A percentile compares a stretch with the other conserved stretches of the same genome.
Conservation (phyloP, 176 grass and related monocot genomes). For the Aegilops longissima region DNA sequence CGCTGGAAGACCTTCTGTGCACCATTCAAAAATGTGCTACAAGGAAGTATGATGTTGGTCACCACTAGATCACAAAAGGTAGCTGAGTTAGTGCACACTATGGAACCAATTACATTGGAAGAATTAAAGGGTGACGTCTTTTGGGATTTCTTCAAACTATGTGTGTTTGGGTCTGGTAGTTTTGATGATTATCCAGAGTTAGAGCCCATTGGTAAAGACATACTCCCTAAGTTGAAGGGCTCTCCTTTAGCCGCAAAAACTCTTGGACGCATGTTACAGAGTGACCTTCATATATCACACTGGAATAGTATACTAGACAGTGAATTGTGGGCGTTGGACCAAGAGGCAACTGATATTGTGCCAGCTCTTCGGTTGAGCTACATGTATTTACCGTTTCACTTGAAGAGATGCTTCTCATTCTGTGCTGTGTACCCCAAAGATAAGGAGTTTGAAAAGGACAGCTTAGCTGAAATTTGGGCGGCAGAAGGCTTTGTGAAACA, state of each 20-base stretch:
- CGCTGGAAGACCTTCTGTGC: slow-evolving; percentile 17
- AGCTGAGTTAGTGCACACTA: neutral
- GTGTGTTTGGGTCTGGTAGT: neutral
- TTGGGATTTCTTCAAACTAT: neutral
- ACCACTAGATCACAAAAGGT: slow-evolving; percentile 24
- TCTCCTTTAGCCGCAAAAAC: slow-evolving; percentile 28
- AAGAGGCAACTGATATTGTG: slow-evolving; percentile 23
- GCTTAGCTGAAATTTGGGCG: neutral
- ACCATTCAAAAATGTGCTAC: neutral
- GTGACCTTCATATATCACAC: neutral
- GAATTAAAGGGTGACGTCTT: neutral
- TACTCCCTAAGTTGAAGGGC: neutral
- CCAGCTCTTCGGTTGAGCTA: slow-evolving; percentile 49
- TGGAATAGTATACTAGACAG: slow-evolving; percentile 26
- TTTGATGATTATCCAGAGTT: neutral
- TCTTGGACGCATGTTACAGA: slow-evolving; percentile 29
- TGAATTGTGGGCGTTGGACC: slow-evolving; percentile 29
- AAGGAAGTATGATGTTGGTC: slow-evolving; percentile 28
- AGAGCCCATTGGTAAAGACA: neutral
- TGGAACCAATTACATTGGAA: neutral
- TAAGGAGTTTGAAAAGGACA: neutral
- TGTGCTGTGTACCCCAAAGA: neutral
- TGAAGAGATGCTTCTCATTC: slow-evolving; percentile 8
- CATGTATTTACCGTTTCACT: slow-evolving; percentile 34
- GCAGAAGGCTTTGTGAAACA: neutral